Base-by-base conservation (phyloP, 768 basidiomycete genomes). In the Punctularia strigosozonata region DNA sequence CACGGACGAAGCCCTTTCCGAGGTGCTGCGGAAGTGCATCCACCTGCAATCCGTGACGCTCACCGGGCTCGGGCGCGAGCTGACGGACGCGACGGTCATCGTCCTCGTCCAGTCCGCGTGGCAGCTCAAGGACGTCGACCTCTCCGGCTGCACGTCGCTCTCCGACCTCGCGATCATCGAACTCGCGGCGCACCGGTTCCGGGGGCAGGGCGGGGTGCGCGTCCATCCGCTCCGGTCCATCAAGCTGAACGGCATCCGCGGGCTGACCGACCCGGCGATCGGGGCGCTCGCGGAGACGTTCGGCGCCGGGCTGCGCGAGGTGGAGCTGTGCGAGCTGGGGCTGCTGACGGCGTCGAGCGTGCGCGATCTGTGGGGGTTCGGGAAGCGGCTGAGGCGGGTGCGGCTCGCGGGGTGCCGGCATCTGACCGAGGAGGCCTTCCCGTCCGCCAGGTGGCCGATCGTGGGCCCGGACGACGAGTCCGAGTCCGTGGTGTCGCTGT, bases 401-500 rank as follows among this genome's bases (percentile, higher is more conserved):
- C 77, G 81, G 47, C 60, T 98, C 34, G 78, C 83, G 26, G 80
- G 83, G 38, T 95, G 89, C 55, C 56, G 69, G 20, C 63, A 75
- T 12, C 60, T 95, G 47, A 83, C 83, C 20, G 87, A 92, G 63
- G 77, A 70, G 48, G 77, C 77, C 1, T 85, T 92, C 55, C 88
- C 88, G 8, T 68, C 70, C 32, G 51, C 60, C 14, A 17, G 13
- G 28, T 19, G 30, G 17, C 15, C 15, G 14, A 14, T 6, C 15
- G 36, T 21, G 21, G 19, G 20, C 45, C n/a, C 42, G 36, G 43
- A 41, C 28, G 19, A 14, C 24, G 5, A 20, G 4, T 24, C 12
- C 24, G 19, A 37, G 18, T 10, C 13, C 4, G 17, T 14, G 26
- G 10, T 13, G 35, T 24, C 14, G 26, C n/a, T 23, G n/a, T 17